A percentile compares a stretch with the other conserved stretches of the same genome.
phyloP scores from a whole-genome alignment of 495 filamentous ascomycete genomes.

The Parathielavia appendiculata region DNA sequence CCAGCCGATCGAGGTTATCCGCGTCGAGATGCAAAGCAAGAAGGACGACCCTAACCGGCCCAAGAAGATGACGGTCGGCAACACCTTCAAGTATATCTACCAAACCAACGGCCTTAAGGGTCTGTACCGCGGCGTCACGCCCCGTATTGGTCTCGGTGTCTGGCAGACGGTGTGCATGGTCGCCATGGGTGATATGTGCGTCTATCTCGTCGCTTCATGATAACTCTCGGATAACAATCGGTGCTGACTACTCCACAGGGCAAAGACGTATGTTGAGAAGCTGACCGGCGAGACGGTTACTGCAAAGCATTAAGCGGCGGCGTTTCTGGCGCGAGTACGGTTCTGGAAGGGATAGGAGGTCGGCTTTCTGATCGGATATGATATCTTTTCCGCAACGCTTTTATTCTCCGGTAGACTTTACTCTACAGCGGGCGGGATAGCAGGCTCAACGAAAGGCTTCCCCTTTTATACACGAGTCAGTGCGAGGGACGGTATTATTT shows the following conservation, averaged over 20 bases:
- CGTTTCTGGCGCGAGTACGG: conserved; percentile 25
- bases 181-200: conserved; percentile 97
- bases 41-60: conserved; percentile 94
- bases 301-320: conserved; percentile 79
- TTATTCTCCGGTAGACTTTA: background rate
- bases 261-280: conserved; percentile 95
- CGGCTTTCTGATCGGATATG: background rate
- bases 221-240: conserved; percentile 1
- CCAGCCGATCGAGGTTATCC: conserved; percentile 98
- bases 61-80: conserved; percentile 95
- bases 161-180: conserved; percentile 99
- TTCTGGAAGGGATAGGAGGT: background rate
- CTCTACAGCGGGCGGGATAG: background rate
- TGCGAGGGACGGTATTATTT: background rate
- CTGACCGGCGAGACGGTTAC: conserved; percentile 90
- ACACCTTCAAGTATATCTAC: conserved; percentile 92
- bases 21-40: conserved; percentile 99
- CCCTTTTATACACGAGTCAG: conserved; percentile 2
- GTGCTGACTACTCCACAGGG: conserved; percentile 52
- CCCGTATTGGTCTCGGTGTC: conserved; percentile 88
- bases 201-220: conserved; percentile 22
- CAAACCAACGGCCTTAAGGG: conserved; percentile 80
- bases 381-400: background rate
- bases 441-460: background rate
- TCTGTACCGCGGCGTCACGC: conserved; percentile 91